Base-by-base conservation (phyloP, 176 grass and related monocot species). In the Musa acuminata region DNA sequence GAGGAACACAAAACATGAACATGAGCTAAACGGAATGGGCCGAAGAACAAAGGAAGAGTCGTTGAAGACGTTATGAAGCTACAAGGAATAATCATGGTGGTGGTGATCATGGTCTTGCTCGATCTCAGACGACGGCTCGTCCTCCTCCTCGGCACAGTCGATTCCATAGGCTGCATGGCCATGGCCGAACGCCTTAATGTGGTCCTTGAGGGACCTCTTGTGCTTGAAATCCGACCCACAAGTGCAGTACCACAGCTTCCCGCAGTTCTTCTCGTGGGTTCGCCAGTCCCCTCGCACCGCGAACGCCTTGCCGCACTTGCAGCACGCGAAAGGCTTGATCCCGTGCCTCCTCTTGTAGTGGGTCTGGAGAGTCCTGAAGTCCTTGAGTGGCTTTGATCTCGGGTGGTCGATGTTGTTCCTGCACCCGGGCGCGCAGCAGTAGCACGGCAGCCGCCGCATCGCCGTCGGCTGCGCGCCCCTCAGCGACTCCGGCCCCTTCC, bases 161-260 rank as follows among this genome's bases (percentile, higher is more conserved):
- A 91, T 79, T 27, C 83, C 85, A 63, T 78, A 91, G 13, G 85
- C 81, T 13, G 86, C 78, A 67, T 92, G 89, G 0, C 81, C 89
- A 0, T 82, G 55, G 7, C 89, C 89, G 68, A 92, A 92, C 0
- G 89, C 89, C 13, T 84, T 69, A 71, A 92, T 83, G 81, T 92
- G 89, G 53, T 92, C 89, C 89, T 92, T 92, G 72, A 92, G 89
- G 0, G 89, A 92, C 7, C 89, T 70, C 83, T 92, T 92, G 83
- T 92, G 89, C 83, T 92, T 92, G 89, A 92, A 92, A 83, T 92
- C 89, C 59, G 89, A 92, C 1, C 89, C 89, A 81, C 89, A 92
- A 72, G 76, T 62, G 78, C 89, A 92, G 89, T 88, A 92, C 89
- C 89, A 92, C 81, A 92, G 89, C 83, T 81, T 91, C 83, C 89